Evolutionary conservation across 2,329 filamentous ascomycete genomes (phyloP).

Genomic region (Helotiales sp.): DNA sequence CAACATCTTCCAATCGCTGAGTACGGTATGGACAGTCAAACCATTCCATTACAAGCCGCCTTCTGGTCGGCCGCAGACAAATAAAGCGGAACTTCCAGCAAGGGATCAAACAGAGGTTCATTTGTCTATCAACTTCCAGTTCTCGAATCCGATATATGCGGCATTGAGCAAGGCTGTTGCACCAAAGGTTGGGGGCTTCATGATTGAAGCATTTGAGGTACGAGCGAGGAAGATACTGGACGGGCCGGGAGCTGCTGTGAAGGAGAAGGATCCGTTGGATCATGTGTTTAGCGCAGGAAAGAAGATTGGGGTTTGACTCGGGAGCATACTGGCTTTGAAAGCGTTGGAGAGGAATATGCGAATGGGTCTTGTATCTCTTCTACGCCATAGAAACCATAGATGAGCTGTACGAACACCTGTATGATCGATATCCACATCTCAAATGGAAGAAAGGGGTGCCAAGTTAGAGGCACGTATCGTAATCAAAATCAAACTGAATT

Average conservation of each 20-base stretch:
- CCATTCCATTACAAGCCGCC: constrained; percentile 54
- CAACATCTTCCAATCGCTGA: constrained; percentile 68
- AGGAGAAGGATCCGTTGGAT: neutral
- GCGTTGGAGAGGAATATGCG: neutral
- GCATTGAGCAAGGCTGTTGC: constrained; percentile 81
- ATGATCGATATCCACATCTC: neutral
- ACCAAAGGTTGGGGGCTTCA: constrained; percentile 80
- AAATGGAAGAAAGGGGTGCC: neutral
- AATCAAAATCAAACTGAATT: no score
- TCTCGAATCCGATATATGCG: constrained; percentile 86
- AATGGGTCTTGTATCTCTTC: neutral
- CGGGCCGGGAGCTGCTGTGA: constrained; percentile 28
- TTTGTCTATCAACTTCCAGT: constrained; percentile 79
- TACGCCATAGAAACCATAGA: no score
- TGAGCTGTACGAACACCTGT: neutral
- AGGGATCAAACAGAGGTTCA: constrained; percentile 71
- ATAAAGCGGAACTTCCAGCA: constrained; percentile 36
- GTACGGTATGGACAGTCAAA: constrained; percentile 71
- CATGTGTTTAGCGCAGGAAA: constrained; percentile 3
- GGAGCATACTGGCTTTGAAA: neutral
- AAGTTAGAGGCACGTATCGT: no score
- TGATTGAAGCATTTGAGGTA: constrained; percentile 93
- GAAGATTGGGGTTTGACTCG: constrained; percentile 9
- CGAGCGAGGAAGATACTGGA: constrained; percentile 67
- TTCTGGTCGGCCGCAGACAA: constrained; percentile 43